phyloP scores from a whole-genome alignment of 106 monocot species.

The Phalaenopsis aphrodite region DNA sequence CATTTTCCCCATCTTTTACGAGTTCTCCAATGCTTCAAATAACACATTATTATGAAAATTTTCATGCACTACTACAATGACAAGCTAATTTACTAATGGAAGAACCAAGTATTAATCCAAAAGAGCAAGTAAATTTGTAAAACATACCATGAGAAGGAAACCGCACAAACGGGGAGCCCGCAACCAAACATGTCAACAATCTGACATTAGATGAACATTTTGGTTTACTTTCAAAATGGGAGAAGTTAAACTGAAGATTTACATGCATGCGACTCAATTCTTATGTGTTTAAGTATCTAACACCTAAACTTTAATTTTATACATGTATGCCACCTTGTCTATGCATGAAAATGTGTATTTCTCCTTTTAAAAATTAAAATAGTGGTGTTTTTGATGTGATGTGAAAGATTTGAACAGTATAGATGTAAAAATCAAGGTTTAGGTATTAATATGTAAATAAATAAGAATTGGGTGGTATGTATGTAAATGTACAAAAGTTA shows the following conservation, averaged over 20 bases:
- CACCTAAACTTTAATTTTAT: neutral
- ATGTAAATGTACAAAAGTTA: too few relatives aligned
- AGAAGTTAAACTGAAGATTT: too few relatives aligned
- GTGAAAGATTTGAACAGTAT: too few relatives aligned
- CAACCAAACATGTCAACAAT: slow-evolving; percentile 99
- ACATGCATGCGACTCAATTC: too few relatives aligned
- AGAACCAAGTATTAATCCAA: neutral
- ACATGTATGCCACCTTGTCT: too few relatives aligned
- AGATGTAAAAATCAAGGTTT: too few relatives aligned
- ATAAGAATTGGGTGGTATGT: too few relatives aligned
- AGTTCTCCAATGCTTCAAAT: slow-evolving; percentile 81
- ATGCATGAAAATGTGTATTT: too few relatives aligned
- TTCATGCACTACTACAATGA: neutral
- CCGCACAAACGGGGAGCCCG: slow-evolving; percentile 89
- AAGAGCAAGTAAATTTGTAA: neutral
- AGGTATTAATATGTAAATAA: too few relatives aligned
- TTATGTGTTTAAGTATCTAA: too few relatives aligned
- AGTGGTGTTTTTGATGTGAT: too few relatives aligned
- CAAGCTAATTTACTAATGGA: neutral
- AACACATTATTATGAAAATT: slow-evolving; percentile 9
- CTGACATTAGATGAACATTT: slow-evolving; percentile 15
- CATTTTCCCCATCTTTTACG: slow-evolving; percentile 73
- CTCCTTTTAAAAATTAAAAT: too few relatives aligned
- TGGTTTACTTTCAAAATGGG: neutral
- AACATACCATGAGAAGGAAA: slow-evolving; percentile 74